Evolutionary conservation across 441 rosid species (phyloP).

Genomic region (Omphalea diandra): DNA sequence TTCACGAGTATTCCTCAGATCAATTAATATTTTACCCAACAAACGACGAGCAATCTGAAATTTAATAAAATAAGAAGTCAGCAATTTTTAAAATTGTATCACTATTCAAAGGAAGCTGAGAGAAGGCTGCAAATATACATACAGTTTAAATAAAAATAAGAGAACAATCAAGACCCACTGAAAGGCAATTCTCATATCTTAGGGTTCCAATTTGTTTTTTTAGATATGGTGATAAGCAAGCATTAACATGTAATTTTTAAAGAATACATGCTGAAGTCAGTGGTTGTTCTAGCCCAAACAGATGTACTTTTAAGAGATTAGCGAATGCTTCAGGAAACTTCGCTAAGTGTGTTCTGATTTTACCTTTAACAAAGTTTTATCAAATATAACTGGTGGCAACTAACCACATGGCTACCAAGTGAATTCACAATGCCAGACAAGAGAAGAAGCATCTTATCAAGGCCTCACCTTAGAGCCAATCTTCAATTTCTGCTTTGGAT

Average conservation of each 20-base stretch:
- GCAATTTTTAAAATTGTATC: neutral
- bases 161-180: constrained; percentile 4
- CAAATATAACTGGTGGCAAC: constrained; percentile 3
- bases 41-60: constrained; percentile 91
- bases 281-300: neutral
- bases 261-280: neutral
- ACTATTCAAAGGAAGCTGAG: neutral
- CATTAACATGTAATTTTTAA: neutral
- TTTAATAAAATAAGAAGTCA: constrained; percentile 11
- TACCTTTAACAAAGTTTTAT: constrained; percentile 3
- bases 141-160: constrained; percentile 1
- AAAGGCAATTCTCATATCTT: neutral
- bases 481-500: constrained; percentile 97
- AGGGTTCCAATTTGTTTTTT: neutral
- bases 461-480: constrained; percentile 90
- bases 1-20: constrained; percentile 93
- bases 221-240: neutral
- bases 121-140: neutral
- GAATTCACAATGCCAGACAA: neutral
- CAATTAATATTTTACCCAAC: constrained; percentile 96
- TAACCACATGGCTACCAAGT: constrained; percentile 1
- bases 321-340: constrained; percentile 9
- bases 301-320: neutral
- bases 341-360: neutral
- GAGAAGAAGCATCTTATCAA: constrained; percentile 3